Base-by-base conservation (phyloP, 805 yeast genomes). In the Yarrowia sp. region DNA sequence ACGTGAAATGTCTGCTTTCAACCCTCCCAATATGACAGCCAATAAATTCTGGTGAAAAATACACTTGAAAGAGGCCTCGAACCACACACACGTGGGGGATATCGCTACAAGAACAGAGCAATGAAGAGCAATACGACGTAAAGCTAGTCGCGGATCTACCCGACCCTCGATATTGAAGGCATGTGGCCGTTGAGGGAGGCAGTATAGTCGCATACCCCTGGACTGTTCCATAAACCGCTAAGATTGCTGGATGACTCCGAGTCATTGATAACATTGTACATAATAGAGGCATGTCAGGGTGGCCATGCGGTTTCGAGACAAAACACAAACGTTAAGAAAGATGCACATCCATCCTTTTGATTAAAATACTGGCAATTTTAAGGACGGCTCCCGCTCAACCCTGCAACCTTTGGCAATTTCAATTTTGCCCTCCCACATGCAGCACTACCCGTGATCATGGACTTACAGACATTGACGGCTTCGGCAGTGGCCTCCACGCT, bases 401-500 rank as follows among this genome's bases (percentile, higher is more conserved):
- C 17, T 11, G 21, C 54, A 48, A 19, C 36, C 32, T 48, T 32
- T 30, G 54, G 28, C 21, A 28, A 22, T n/a, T 17, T 33, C 30
- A 17, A 51, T 14, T 26, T 22, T 22, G 36, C 41, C 17, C 58
- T 51, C 44, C 38, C 26, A 36, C 48, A 36, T 54, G 62, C 62
- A 38, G 46, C 62, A 38, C n/a, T 14, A n/a, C 5, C 9, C 32
- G 21, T 24, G 26, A 58, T 41, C 21, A 75, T 75, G 78, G 78
- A 75, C 64, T 41, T 71, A 40, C 65, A 72, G 28, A 75, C 78
- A 10, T 67, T 75, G 22, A 74, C 73, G 24, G 74, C 77, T 19
- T 74, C 78, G 28, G 77, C 75, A 16, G 51, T 72, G 19, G 73
- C 77, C 38, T 70, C 77, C 19, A 72, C 75, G 16, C 72, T 71